Evolutionary conservation across 352 stramenopile genomes (phyloP), one percentile per base, ranked within the genome.

Genomic region (Phytophthora palmivora): DNA sequence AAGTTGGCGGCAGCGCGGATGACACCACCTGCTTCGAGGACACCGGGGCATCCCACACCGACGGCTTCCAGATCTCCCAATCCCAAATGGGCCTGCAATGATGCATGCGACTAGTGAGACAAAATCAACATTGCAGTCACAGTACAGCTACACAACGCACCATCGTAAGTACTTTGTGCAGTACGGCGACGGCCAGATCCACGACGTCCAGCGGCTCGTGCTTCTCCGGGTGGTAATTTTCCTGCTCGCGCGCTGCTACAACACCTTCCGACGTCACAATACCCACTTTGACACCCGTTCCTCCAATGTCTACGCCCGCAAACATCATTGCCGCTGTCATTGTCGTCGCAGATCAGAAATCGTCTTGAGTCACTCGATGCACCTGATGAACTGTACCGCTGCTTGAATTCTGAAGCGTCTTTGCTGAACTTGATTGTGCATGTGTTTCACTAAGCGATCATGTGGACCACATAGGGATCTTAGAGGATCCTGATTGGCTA

Each of bases 1-100:
- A 94, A 95, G 61, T 90, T 92, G 48, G 78, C 65, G 28, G 87
- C 84, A 16, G 79, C 82, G 53, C 77, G 72, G 37, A 95, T 70
- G 30, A 93, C 60, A 11, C 84, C 87, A 19, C 56, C 47, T 24
- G 72, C 55, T 9, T 72, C 37, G 21, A 92, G 46, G 28, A 90
- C 63, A 9, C 87, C 87, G 15, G 87, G 84, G 36, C 82, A 93
- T 2, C 80, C 78, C 10, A 92, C 72, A 16, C 87, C 84, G 11
- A 93, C 70, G 5, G 59, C 74, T 4, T 68, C 56, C 7, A 95
- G 49, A 10, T 79, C 50, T 10, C 70, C 45, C 22, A 87, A 46
- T 33, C 54, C 26, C 38, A 82, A 66, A 32, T 45, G 34, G 14
- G 54, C 50, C 70, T 82, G 61, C 30, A 56, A 39, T 14, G 51